A percentile compares a stretch with the other conserved stretches of the same genome.
These are phyloP conservation scores for Capronia americana DNA, from an alignment of 2,329 filamentous ascomycete species.

Conservation along the genomic window DNA sequence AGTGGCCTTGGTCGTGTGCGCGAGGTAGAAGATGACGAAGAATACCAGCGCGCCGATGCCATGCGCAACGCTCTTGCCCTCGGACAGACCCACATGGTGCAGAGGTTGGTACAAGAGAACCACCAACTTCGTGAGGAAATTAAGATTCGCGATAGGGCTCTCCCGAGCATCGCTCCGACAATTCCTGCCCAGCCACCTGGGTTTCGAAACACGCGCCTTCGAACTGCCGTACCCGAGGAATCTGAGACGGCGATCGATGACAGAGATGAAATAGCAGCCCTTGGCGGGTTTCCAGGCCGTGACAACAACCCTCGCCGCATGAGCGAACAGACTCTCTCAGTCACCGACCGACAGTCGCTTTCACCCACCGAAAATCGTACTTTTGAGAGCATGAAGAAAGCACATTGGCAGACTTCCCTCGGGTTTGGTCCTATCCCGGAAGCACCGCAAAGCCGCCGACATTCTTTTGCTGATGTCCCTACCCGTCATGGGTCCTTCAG, in stretches of 20 bases:
- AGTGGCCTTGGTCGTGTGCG: constrained; percentile 54
- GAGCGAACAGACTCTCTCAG: constrained; percentile 53
- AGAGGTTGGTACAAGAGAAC: constrained; percentile 56
- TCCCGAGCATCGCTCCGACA: constrained; percentile 49
- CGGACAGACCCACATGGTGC: constrained; percentile 53
- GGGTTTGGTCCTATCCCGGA: constrained; percentile 56
- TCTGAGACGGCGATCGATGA: constrained; percentile 54
- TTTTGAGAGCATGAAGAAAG: constrained; percentile 54
- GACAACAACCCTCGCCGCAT: constrained; percentile 48
- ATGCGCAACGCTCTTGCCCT: constrained; percentile 50
- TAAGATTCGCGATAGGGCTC: constrained; percentile 49
- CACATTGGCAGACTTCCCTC: constrained; percentile 59
- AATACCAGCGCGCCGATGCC: constrained; percentile 38
- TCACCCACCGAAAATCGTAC: constrained; percentile 50
- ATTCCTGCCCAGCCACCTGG: constrained; percentile 42
- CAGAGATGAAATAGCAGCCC: constrained; percentile 50
- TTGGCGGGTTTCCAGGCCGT: constrained; percentile 45
- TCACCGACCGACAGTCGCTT: constrained; percentile 49
- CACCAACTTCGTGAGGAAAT: constrained; percentile 54
- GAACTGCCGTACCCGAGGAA: constrained; percentile 52
- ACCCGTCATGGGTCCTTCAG: constrained; percentile 54
- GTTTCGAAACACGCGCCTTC: constrained; percentile 49
- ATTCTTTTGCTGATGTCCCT: constrained; percentile 59
- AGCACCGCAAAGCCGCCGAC: constrained; percentile 57
- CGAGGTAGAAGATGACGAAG: constrained; percentile 57